Evolutionary conservation across 495 filamentous ascomycete genomes (phyloP), one percentile per base, ranked within the genome.

Genomic region (Talaromyces stipitatus): DNA sequence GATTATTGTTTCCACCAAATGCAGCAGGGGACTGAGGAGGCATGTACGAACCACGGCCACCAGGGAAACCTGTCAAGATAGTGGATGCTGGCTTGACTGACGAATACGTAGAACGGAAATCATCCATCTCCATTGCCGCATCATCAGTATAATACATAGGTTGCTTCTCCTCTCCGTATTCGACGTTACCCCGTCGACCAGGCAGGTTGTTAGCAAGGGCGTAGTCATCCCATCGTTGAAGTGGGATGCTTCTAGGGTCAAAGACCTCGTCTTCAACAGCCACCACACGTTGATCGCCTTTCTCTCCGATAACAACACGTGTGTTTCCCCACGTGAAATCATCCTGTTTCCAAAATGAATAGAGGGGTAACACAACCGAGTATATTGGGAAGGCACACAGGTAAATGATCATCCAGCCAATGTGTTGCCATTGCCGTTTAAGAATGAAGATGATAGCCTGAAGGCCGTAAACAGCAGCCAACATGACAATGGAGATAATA

Each of bases 401-500:
- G 70, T 98, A 98, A 65, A 98, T 97, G 64, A 97, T 87, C 90
- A 98, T 97, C 94, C 94, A 98, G 47, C 94, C 94, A 41, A 98
- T 78, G 65, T 96, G 91, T 69, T 98, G 90, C 94, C 94, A 98
- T 71, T 97, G 89, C 11, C 95, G 81, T 70, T 92, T 95, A 61
- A 97, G 72, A 62, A 97, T 90, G 77, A 98, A 98, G 62, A 98
- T 94, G 27, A 97, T 72, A 2, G 91, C 91, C 65, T 98, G 94
- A 11, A 98, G 82, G 77, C 94, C 94, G 63, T 98, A 98, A 4
- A 97, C 89, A 60, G 80, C 90, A 26, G 88, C 92, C 64, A 98
- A 71, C 75, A 98, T 88, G 65, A 87, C 78, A 56, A 98, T 81
- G 1, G 94, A 95, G 63, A 96, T 87, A 58, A 90, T 63, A 0